A percentile compares a stretch with the other conserved stretches of the same genome.
Conservation (phyloP, 768 basidiomycete species). For the Mycena crocata region DNA sequence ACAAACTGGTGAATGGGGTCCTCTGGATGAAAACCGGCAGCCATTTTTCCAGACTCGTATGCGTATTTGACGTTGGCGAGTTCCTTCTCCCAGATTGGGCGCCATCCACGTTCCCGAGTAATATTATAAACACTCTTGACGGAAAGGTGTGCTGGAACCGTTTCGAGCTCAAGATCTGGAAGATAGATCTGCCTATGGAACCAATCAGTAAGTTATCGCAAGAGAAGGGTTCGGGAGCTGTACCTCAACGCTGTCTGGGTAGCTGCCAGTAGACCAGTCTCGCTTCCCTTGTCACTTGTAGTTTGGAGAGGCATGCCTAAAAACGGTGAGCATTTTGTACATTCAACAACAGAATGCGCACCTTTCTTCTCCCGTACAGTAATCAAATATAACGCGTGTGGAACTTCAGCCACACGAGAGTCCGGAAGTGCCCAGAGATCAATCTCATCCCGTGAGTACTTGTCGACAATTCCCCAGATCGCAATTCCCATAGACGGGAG, state of each 20-base stretch:
- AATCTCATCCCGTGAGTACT: too few species aligned
- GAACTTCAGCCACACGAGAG: too few species aligned
- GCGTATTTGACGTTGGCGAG: conserved; percentile 38
- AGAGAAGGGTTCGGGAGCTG: conserved; percentile 5
- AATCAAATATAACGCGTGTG: too few species aligned
- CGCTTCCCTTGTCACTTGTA: conserved; percentile 37
- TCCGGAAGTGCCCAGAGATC: too few species aligned
- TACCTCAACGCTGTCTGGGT: conserved; percentile 36
- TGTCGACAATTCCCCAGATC: too few species aligned
- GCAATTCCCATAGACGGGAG: conserved; percentile 42
- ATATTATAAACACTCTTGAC: conserved; percentile 45
- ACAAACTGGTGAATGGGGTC: conserved; percentile 39
- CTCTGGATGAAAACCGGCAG: conserved; percentile 33
- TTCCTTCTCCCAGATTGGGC: conserved; percentile 42
- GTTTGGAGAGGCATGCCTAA: conserved; percentile 39
- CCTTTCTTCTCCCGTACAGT: too few species aligned
- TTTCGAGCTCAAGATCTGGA: conserved; percentile 32
- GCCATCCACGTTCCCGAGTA: conserved; percentile 42
- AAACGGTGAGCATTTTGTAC: too few species aligned
- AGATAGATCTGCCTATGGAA: conserved; percentile 27
- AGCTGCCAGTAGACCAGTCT: conserved; percentile 37
- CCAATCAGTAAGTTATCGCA: neutral
- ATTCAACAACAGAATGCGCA: too few species aligned
- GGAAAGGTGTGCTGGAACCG: conserved; percentile 36
- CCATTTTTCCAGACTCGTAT: conserved; percentile 34